A percentile compares a stretch with the other conserved stretches of the same genome.
These are phyloP conservation scores for Alternaria brassicicola DNA, from an alignment of 2,329 filamentous ascomycete species.

Conservation along the genomic window DNA sequence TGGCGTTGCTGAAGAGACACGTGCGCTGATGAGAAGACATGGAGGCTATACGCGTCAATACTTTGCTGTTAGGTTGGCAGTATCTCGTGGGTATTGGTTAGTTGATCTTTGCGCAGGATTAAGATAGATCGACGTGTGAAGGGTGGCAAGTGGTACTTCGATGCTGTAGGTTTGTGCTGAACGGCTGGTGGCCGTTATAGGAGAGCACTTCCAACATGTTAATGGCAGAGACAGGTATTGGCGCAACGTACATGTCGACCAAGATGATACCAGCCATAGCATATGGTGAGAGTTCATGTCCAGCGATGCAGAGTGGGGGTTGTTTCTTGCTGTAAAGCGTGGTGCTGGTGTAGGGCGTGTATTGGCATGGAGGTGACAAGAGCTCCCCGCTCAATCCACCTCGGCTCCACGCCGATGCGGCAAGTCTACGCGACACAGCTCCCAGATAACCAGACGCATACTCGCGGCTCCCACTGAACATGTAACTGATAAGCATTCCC, in stretches of 20 bases:
- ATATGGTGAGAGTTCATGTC: not conserved
- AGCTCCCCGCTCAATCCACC: conserved; percentile 15
- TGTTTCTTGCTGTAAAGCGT: not conserved
- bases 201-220: not conserved
- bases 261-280: not conserved
- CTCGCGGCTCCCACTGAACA: conserved; percentile 15
- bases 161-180: not conserved
- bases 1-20: conserved; percentile 35
- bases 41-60: conserved; percentile 26
- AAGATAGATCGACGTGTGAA: not conserved
- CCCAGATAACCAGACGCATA: conserved; percentile 12
- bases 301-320: not conserved
- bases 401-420: conserved; percentile 11
- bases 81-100: conserved; percentile 10
- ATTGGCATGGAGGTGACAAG: not conserved
- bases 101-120: not conserved
- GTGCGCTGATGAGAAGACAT: conserved; percentile 29
- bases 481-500: conserved; percentile 20
- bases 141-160: not conserved
- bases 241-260: not conserved
- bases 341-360: not conserved
- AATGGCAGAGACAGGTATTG: not conserved
- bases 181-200: not conserved
- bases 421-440: conserved; percentile 15
- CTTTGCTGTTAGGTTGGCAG: conserved; percentile 13